Percentiles rank a stretch among this genome's conserved stretches.
These are phyloP conservation scores for Yamadazyma sp. DNA, from an alignment of 805 yeast genomes.

Conservation along the genomic window DNA sequence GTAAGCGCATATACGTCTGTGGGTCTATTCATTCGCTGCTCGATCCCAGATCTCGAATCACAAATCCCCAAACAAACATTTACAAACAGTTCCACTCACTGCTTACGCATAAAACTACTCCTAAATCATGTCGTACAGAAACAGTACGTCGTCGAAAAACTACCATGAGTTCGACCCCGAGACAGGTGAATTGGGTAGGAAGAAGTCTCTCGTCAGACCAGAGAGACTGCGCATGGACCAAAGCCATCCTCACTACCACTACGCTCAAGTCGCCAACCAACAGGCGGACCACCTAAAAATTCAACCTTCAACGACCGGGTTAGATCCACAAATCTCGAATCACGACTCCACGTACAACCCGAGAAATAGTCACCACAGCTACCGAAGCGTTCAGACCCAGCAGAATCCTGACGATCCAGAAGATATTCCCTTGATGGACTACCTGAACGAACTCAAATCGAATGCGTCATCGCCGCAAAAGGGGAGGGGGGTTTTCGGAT, in stretches of 20 bases:
- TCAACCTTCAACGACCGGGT: constrained; percentile 50
- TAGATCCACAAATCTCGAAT: constrained; percentile 47
- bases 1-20: too few relatives aligned
- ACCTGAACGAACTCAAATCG: constrained; percentile 18
- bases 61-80: too few relatives aligned
- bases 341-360: constrained; percentile 6
- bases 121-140: constrained; percentile 37
- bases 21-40: too few relatives aligned
- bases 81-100: too few relatives aligned
- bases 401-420: constrained; percentile 23
- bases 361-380: constrained; percentile 14
- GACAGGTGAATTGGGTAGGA: constrained; percentile 44
- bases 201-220: constrained; percentile 77
- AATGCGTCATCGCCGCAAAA: constrained; percentile 12
- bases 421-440: constrained; percentile 46
- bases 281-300: constrained; percentile 62
- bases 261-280: constrained; percentile 69
- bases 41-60: too few relatives aligned
- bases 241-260: constrained; percentile 76
- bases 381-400: constrained; percentile 8
- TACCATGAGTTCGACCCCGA: constrained; percentile 46
- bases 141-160: constrained; percentile 19
- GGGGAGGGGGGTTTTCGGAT: constrained; percentile 56
- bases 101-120: too few relatives aligned
- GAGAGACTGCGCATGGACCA: constrained; percentile 71